phyloP scores from a whole-genome alignment of 208 protist species.

The Porcisia deanei region DNA sequence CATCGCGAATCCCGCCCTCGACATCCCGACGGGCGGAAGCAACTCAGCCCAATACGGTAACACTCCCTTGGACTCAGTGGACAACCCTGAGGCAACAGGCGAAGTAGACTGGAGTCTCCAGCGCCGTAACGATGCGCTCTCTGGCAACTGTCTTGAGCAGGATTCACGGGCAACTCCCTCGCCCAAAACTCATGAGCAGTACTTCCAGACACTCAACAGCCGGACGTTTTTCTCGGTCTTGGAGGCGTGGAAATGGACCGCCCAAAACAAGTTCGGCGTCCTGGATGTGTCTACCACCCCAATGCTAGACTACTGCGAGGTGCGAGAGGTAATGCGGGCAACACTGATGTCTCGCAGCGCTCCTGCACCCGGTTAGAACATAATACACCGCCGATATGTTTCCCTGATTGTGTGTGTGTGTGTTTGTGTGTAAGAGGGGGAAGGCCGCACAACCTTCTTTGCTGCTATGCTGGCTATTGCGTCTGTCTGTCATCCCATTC shows the following conservation, averaged over 20 bases:
- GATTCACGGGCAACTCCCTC: background rate
- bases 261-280: conserved; percentile 24
- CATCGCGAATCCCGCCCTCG: conserved; percentile 16
- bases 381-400: background rate
- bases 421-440: background rate
- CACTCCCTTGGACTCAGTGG: conserved; percentile 8
- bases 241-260: conserved; percentile 22
- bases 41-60: conserved; percentile 5
- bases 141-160: background rate
- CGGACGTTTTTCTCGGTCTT: conserved; percentile 17
- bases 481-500: background rate
- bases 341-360: conserved; percentile 59
- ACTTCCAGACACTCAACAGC: conserved; percentile 29
- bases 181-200: background rate
- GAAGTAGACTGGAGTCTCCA: background rate
- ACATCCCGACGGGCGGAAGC: conserved; percentile 13
- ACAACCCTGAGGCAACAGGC: background rate
- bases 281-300: conserved; percentile 23
- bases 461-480: background rate
- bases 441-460: background rate
- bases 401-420: background rate
- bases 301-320: conserved; percentile 67
- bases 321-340: conserved; percentile 65
- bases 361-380: conserved; percentile 56
- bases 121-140: background rate